Percentiles rank a stretch among this genome's conserved stretches.
phyloP scores from a whole-genome alignment of 2,329 filamentous ascomycete species.

The Fusarium bulbicola region DNA sequence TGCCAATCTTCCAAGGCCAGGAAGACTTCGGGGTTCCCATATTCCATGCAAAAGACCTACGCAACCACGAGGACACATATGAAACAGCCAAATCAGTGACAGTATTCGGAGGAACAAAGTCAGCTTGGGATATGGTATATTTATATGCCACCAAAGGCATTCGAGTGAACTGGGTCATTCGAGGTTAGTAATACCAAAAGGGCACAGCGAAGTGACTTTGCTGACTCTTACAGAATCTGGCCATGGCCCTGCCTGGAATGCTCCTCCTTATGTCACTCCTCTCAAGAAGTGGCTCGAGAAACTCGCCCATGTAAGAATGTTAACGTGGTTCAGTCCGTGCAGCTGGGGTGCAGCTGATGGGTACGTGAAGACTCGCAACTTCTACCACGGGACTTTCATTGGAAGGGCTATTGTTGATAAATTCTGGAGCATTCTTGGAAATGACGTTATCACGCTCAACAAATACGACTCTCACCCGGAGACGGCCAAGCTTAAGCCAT shows the following conservation, averaged over 20 bases:
- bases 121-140: constrained; percentile 72
- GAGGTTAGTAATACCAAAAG: constrained; percentile 48
- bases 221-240: constrained; percentile 47
- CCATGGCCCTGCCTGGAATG: constrained; percentile 64
- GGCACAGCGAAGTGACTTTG: background rate
- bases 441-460: constrained; percentile 56
- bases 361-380: constrained; percentile 55
- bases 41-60: constrained; percentile 61
- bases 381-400: constrained; percentile 61
- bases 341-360: constrained; percentile 69
- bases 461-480: constrained; percentile 55
- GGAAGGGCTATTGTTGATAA: constrained; percentile 58
- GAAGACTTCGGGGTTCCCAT: constrained; percentile 57
- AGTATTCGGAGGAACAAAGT: constrained; percentile 71
- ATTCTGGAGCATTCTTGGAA: constrained; percentile 56
- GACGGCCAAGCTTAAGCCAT: constrained; percentile 52
- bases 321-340: constrained; percentile 74
- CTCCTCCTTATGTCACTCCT: constrained; percentile 67
- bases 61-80: constrained; percentile 51
- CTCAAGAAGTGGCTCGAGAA: constrained; percentile 70
- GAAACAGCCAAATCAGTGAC: constrained; percentile 55
- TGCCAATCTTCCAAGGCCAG: constrained; percentile 58
- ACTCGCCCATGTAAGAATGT: constrained; percentile 60
- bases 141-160: constrained; percentile 65
- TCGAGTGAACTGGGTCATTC: constrained; percentile 68